Conservation (phyloP, 495 filamentous ascomycete genomes). For the Cercophora samala region DNA sequence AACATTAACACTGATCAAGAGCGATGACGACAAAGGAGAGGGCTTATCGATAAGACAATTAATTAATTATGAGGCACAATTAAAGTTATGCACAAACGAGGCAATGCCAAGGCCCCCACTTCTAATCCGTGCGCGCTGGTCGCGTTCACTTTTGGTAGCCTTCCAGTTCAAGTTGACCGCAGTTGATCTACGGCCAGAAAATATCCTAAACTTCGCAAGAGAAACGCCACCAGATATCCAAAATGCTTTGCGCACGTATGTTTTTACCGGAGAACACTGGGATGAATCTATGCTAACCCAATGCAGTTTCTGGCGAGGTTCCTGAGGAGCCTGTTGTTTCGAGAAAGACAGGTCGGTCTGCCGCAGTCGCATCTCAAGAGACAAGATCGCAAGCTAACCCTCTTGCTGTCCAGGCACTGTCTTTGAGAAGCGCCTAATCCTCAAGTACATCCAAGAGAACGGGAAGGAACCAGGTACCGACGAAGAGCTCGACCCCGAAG, state of each 20-base stretch:
- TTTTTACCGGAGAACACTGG: background rate
- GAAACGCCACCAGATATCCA: slow-evolving; percentile 9
- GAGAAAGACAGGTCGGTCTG: slow-evolving; percentile 76
- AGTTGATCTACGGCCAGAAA: background rate
- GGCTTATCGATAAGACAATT: background rate
- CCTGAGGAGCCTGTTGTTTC: slow-evolving; percentile 94
- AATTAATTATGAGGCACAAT: background rate
- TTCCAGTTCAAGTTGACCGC: background rate
- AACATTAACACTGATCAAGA: background rate
- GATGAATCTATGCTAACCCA: background rate
- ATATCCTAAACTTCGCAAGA: background rate
- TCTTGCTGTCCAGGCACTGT: slow-evolving; percentile 60
- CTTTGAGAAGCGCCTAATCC: slow-evolving; percentile 92
- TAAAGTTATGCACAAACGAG: background rate
- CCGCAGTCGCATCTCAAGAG: slow-evolving; percentile 3
- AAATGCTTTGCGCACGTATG: slow-evolving; percentile 73
- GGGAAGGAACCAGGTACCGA: slow-evolving; percentile 91
- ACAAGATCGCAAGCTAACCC: slow-evolving; percentile 19
- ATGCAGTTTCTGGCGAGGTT: slow-evolving; percentile 89
- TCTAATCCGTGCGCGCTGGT: background rate
- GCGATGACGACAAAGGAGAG: background rate
- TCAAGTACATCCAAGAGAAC: slow-evolving; percentile 90
- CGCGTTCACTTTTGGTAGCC: background rate
- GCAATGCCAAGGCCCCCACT: too few relatives aligned
- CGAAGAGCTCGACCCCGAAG: slow-evolving; percentile 80